Base-by-base conservation (phyloP, 2,329 filamentous ascomycete species). In the Aspergillus clavatus region DNA sequence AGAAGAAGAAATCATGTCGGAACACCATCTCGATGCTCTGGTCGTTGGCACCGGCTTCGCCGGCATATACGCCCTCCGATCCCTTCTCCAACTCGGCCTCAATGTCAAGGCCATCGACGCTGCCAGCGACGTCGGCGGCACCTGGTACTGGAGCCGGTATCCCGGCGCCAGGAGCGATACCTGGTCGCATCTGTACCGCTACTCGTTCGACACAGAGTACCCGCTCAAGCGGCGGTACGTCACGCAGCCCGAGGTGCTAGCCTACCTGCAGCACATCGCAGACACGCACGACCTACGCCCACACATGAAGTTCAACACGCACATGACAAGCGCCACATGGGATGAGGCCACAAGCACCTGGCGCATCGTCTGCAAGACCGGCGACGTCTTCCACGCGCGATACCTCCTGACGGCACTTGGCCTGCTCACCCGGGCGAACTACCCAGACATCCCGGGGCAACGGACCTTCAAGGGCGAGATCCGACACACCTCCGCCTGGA, bases 401-500 rank as follows among this genome's bases (percentile, higher is more conserved):
- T 57, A 53, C 27, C 33, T 61, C 2, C 21, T 60, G n/a, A 51
- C 35, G 1, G 52, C 52, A 3, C 18, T 55, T 5, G 58, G 58
- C 1, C 4, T 53, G 3, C 45, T 56, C 2, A 42, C 45, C 53
- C 73, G 73, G 48, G 76, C 70, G 62, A 65, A 69, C 41, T 76
- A 73, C 69, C 79, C 79, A 1, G 68, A 72, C 14, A 72, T 82
- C 18, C 69, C 73, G 0, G 80, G 79, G 0, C 49, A 76, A 0
- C 52, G 71, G 2, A 65, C 62, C n/a, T 83, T 79, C 63, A 60
- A 70, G 38, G 79, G 79, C 7, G 57, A 62, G 7, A 62, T 80
- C 6, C 65, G 79, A 21, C 79, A 83, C 54, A 75, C 74, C 0
- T 72, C 76, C 0, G 61, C 69, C 24, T 83, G 78, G 77, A 68